Evolutionary conservation across 306 rosid genomes (phyloP).

Genomic region (Arachis hypogaea): DNA sequence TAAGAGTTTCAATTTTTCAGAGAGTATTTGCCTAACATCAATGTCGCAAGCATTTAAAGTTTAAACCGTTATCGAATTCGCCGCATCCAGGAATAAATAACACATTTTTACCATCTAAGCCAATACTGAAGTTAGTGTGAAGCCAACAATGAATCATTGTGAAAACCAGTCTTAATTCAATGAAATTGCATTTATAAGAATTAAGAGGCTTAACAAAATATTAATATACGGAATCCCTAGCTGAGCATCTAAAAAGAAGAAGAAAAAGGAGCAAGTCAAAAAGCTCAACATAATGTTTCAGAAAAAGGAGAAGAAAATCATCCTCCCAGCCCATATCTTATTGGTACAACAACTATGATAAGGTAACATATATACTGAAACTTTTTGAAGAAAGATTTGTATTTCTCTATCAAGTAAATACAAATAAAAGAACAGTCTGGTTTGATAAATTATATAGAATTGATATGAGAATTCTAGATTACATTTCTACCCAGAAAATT

Average conservation of each 20-base stretch:
- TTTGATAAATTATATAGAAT: neutral
- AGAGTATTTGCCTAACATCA: neutral
- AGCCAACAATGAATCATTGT: slow-evolving; percentile 1
- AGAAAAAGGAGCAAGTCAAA: neutral
- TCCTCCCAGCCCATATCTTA: neutral
- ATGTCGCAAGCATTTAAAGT: neutral
- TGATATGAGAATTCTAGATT: neutral
- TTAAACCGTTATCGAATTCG: neutral
- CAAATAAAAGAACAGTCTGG: neutral
- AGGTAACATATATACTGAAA: neutral
- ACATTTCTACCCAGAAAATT: neutral
- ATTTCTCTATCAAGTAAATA: neutral
- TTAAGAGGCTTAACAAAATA: neutral
- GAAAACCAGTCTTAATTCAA: neutral
- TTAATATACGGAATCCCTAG: neutral
- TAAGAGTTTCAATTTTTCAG: neutral
- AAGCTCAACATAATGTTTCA: neutral
- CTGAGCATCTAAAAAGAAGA: neutral
- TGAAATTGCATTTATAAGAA: neutral
- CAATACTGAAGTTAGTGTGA: neutral
- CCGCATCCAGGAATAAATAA: neutral
- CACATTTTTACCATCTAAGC: neutral
- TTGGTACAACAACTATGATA: neutral
- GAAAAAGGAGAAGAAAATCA: neutral
- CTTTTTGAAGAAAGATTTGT: neutral